Base-by-base conservation (phyloP, 1,139 yeast species). In the Kurtzmaniella quercitrusa region DNA sequence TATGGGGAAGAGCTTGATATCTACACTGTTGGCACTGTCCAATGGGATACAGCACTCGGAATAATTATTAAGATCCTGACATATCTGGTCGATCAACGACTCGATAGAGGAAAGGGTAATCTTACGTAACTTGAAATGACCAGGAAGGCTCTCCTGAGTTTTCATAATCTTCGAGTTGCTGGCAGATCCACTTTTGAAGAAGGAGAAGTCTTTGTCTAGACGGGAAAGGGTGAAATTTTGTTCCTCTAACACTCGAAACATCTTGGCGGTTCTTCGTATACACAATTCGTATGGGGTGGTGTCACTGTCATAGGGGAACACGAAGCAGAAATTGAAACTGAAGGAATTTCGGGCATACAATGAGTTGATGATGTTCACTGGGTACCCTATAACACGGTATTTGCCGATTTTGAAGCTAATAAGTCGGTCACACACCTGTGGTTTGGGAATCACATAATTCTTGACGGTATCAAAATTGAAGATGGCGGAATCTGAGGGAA, bases 31-130 rank as follows among this genome's bases (percentile, higher is more conserved):
- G 21, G 96, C 85, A 41, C 82, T 83, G 57, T 93, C 97, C 41
- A 93, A 79, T 0, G 98, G 96, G 25, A 94, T 91, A 62, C 91
- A 79, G 63, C 98, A 94, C 59, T 94, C 99, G 1, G 96, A 88
- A 63, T 90, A 93, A 58, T 87, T 89, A 64, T 93, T 94, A 54
- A 94, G 72, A 61, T 94, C 99, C 60, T 90, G 97, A 56, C 77
- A 90, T 16, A 94, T 79, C 59, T 94, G 97, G 59, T 89, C 90
- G 31, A 93, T 80, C 45, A 93, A 70, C 49, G 89, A 85, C 52
- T 85, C 88, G 41, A 93, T 81, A 2, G 90, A 82, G 9, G 82
- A 73, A 24, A 80, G 61, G 24, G 73, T 68, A 34, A 78, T 70
- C 44, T 67, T 66, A 37, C 67, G 68, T 39, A 71, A 66, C 36